phyloP scores from a whole-genome alignment of 2,329 filamentous ascomycete genomes.

The Cladosporium cucumerinum region DNA sequence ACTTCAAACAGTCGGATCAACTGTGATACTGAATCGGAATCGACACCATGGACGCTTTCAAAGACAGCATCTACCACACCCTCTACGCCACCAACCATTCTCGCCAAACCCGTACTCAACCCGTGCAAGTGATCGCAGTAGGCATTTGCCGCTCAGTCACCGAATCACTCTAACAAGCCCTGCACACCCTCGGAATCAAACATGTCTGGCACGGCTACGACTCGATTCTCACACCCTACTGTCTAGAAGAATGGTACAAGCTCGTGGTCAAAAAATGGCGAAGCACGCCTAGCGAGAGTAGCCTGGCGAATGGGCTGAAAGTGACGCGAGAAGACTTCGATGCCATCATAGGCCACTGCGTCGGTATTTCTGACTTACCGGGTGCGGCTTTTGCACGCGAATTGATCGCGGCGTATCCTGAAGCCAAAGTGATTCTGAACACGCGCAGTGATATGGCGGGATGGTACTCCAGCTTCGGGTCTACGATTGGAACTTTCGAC shows the following conservation, averaged over 20 bases:
- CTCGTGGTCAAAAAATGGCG: constrained; percentile 23
- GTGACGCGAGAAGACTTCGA: constrained; percentile 10
- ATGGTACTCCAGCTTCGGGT: background rate
- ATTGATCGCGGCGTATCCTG: constrained; percentile 55
- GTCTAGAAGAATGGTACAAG: background rate
- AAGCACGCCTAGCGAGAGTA: background rate
- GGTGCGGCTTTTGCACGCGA: constrained; percentile 35
- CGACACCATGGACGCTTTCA: background rate
- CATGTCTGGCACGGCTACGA: constrained; percentile 23
- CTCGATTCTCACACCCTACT: background rate
- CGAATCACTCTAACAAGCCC: constrained; percentile 7
- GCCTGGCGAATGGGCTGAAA: background rate
- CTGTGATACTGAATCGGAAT: background rate
- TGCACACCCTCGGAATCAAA: constrained; percentile 20
- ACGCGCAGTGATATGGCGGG: constrained; percentile 1
- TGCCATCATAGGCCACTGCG: background rate
- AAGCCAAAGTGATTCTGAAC: constrained; percentile 59
- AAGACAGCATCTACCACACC: constrained; percentile 3
- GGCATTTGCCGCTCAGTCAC: constrained; percentile 22
- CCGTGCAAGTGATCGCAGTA: constrained; percentile 22
- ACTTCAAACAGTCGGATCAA: background rate
- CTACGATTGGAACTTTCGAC: background rate
- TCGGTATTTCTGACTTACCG: constrained; percentile 16
- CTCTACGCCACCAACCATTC: constrained; percentile 2
- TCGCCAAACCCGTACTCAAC: background rate